Evolutionary conservation across 108 stramenopile genomes (phyloP).

Genomic region (Aurantiochytrium sp.): DNA sequence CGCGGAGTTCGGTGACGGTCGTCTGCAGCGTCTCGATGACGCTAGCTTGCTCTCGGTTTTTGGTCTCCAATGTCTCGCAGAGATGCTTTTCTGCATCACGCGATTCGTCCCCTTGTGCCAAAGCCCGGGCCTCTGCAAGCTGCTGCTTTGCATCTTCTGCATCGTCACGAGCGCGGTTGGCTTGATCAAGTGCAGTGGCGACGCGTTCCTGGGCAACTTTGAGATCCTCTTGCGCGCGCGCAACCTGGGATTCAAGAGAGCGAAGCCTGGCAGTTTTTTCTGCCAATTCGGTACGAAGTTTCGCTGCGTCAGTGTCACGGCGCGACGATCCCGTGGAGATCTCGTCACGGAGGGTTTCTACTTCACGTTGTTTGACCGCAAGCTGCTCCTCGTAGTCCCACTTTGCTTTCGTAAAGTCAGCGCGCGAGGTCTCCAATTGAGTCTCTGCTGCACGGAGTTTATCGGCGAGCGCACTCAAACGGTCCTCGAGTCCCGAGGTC

Average conservation of each 20-base stretch:
- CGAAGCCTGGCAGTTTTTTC: background rate
- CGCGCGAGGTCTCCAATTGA: background rate
- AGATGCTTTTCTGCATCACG: background rate
- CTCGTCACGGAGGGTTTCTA: background rate
- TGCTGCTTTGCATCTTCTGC: background rate
- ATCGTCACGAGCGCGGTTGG: background rate
- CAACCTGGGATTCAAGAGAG: background rate
- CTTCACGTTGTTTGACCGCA: background rate
- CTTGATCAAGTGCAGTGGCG: background rate
- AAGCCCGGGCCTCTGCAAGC: background rate
- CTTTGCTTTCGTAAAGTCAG: background rate
- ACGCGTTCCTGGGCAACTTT: background rate
- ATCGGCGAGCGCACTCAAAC: background rate
- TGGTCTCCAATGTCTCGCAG: no score
- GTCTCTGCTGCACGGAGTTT: background rate
- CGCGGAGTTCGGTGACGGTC: background rate
- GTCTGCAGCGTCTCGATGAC: background rate
- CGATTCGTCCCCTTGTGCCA: background rate
- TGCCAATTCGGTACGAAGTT: background rate
- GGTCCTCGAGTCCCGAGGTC: background rate
- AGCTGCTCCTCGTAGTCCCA: slow-evolving; percentile 1
- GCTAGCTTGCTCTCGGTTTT: no score
- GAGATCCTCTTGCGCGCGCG: background rate
- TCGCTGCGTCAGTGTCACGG: background rate
- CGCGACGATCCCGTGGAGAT: background rate